These are phyloP conservation scores for Pseudogymnoascus sp. DNA, from an alignment of 2,329 filamentous ascomycete species.

Conservation along the genomic window DNA sequence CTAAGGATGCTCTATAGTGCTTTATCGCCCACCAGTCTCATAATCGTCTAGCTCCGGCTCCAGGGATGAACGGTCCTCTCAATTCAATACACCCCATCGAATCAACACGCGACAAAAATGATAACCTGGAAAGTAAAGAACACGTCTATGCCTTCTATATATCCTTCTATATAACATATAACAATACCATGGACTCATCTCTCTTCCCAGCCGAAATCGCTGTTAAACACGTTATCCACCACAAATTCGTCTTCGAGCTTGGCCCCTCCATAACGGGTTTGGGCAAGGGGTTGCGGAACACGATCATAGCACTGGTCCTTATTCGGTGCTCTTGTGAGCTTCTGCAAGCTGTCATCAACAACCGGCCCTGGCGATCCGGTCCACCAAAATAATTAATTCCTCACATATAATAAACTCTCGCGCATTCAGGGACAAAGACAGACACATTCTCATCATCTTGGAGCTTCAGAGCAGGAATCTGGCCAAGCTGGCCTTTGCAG, in stretches of 20 bases:
- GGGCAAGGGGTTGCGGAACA: slow-evolving; percentile 42
- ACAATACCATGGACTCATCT: slow-evolving; percentile 23
- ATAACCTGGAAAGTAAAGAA: not conserved
- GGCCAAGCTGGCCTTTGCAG: not conserved
- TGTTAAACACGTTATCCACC: slow-evolving; percentile 38
- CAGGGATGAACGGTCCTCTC: not conserved
- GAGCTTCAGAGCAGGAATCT: not conserved
- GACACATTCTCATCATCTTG: not conserved
- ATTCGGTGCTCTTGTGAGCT: slow-evolving; percentile 30
- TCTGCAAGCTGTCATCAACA: slow-evolving; percentile 27
- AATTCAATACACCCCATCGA: not conserved
- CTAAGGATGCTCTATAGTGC: not conserved
- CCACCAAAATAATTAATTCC: not conserved
- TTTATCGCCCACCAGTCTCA: too few relatives aligned
- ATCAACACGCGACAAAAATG: not conserved
- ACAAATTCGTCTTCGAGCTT: slow-evolving; percentile 44
- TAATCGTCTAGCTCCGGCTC: not conserved
- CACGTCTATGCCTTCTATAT: not conserved
- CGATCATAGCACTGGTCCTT: slow-evolving; percentile 40
- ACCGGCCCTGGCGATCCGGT: not conserved
- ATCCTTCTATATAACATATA: not conserved
- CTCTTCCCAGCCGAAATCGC: slow-evolving; percentile 35
- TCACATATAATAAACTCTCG: not conserved
- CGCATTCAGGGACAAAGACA: not conserved
- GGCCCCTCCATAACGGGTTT: slow-evolving; percentile 39